phyloP scores from a whole-genome alignment of 2,329 filamentous ascomycete species.

The Colletotrichum sp. region DNA sequence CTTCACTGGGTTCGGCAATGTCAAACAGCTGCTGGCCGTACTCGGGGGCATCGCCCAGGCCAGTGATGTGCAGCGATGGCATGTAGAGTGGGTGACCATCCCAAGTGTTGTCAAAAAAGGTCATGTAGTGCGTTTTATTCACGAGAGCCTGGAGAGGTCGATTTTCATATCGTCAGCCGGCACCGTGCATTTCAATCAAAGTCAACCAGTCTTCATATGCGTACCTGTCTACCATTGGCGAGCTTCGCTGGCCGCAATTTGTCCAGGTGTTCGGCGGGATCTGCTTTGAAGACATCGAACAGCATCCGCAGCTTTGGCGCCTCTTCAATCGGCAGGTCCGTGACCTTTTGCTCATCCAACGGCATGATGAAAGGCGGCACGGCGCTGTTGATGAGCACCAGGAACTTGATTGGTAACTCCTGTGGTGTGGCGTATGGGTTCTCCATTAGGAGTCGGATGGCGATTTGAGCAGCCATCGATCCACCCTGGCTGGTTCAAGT shows the following conservation, averaged over 20 bases:
- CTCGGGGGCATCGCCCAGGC: neutral
- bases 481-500: neutral
- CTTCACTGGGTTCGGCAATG: neutral
- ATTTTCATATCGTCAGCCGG: neutral
- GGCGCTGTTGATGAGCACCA: neutral
- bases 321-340: neutral
- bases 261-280: neutral
- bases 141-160: neutral
- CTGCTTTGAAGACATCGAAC: neutral
- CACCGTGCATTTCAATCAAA: neutral
- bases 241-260: neutral
- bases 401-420: neutral
- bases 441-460: neutral
- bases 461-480: neutral
- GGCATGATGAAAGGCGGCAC: neutral
- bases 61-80: neutral
- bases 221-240: neutral
- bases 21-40: neutral
- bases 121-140: neutral
- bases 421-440: neutral
- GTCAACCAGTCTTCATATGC: neutral
- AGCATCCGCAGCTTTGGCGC: neutral
- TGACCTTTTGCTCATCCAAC: neutral
- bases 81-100: neutral
- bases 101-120: neutral